A percentile compares a stretch with the other conserved stretches of the same genome.
Conservation (phyloP, 768 basidiomycete species). For the Leucosporidium scottii region DNA sequence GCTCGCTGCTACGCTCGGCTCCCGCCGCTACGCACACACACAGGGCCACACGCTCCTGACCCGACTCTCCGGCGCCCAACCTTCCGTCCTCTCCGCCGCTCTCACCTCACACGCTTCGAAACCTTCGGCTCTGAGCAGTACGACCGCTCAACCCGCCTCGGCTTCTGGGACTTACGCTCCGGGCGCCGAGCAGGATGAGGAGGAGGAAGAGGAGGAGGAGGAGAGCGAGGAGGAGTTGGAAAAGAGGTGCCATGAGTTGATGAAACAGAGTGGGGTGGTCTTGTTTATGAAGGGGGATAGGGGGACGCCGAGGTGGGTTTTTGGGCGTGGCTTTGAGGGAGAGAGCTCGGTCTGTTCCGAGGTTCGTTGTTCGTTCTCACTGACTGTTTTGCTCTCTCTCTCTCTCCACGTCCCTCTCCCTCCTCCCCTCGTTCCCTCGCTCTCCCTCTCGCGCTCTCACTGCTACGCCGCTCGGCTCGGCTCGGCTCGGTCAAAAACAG, state of each 20-base stretch:
- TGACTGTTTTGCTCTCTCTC: not conserved
- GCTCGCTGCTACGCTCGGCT: too few relatives aligned
- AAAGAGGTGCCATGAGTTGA: slow-evolving; percentile 57
- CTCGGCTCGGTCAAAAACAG: slow-evolving; percentile 1
- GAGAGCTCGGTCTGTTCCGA: too few relatives aligned
- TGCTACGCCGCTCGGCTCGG: not conserved
- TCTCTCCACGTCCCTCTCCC: not conserved
- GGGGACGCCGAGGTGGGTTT: slow-evolving; percentile 52
- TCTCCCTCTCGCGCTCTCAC: not conserved
- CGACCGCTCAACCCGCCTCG: slow-evolving; percentile 17
- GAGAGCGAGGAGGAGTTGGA: slow-evolving; percentile 63
- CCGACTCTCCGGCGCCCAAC: slow-evolving; percentile 73
- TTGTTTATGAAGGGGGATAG: slow-evolving; percentile 89
- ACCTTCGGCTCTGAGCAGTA: slow-evolving; percentile 15
- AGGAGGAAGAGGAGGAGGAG: slow-evolving; percentile 18
- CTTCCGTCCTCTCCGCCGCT: slow-evolving; percentile 54
- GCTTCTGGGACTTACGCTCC: slow-evolving; percentile 9
- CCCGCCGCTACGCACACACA: not conserved
- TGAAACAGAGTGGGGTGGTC: slow-evolving; percentile 68
- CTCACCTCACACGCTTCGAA: slow-evolving; percentile 55
- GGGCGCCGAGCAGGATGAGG: slow-evolving; percentile 10
- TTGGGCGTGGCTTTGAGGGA: too few relatives aligned
- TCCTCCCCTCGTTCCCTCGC: not conserved
- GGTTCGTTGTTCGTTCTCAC: not conserved
- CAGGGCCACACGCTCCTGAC: slow-evolving; percentile 84